phyloP scores from a whole-genome alignment of 495 filamentous ascomycete species.

The Penicillium mononematosum region DNA sequence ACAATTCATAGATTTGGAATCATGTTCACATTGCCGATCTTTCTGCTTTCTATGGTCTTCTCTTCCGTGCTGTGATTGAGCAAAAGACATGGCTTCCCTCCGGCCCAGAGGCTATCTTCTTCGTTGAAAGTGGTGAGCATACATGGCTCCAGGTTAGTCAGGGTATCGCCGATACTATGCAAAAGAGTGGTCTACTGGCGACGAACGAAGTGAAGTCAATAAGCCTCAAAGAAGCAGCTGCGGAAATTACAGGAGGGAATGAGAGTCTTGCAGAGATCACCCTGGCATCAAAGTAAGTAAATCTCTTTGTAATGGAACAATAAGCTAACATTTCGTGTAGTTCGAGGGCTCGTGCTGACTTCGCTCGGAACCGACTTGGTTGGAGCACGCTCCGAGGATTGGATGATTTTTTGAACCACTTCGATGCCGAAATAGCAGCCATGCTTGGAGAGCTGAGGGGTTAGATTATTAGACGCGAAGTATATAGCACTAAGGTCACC shows the following conservation, averaged over 20 bases:
- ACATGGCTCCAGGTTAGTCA: slow-evolving; percentile 40
- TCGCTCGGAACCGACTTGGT: slow-evolving; percentile 4
- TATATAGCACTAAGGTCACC: too few species aligned
- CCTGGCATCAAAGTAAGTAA: slow-evolving; percentile 30
- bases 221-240: slow-evolving; percentile 33
- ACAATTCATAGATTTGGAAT: slow-evolving; percentile 38
- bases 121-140: slow-evolving; percentile 41
- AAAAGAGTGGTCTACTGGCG: slow-evolving; percentile 31
- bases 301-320: background rate
- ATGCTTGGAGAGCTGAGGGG: slow-evolving; percentile 4
- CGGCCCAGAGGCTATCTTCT: slow-evolving; percentile 47
- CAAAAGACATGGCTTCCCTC: slow-evolving; percentile 31
- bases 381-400: background rate
- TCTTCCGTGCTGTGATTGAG: slow-evolving; percentile 17
- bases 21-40: slow-evolving; percentile 50
- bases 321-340: background rate
- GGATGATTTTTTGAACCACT: slow-evolving; percentile 5
- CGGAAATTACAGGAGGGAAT: slow-evolving; percentile 23
- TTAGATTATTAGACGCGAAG: background rate
- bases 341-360: slow-evolving; percentile 7
- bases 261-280: slow-evolving; percentile 34
- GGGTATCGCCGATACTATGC: slow-evolving; percentile 36
- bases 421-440: slow-evolving; percentile 7
- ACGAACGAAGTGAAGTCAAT: slow-evolving; percentile 31
- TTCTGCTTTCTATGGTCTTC: slow-evolving; percentile 36